Evolutionary conservation across 2,329 filamentous ascomycete genomes (phyloP).

Genomic region (Sclerotinia glacialis): DNA sequence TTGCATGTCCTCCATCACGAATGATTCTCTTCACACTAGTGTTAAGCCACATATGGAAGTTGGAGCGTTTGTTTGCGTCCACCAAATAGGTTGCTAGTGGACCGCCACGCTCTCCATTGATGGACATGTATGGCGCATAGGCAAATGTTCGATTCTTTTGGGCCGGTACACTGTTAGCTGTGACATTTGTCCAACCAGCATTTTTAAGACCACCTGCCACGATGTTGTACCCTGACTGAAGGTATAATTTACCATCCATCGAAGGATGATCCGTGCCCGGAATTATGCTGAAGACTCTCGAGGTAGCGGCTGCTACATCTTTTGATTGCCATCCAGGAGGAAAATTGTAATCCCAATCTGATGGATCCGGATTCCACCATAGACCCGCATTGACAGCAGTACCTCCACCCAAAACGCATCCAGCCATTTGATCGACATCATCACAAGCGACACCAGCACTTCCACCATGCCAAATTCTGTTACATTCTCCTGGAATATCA

Average conservation of each 20-base stretch:
- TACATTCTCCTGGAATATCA: slow-evolving; percentile 69
- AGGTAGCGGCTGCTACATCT: slow-evolving; percentile 58
- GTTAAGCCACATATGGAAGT: slow-evolving; percentile 66
- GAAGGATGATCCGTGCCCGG: slow-evolving; percentile 67
- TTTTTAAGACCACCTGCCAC: slow-evolving; percentile 57
- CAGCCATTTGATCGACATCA: slow-evolving; percentile 71
- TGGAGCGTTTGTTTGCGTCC: slow-evolving; percentile 54
- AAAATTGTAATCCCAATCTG: slow-evolving; percentile 72
- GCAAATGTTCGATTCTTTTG: slow-evolving; percentile 65
- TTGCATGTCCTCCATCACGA: slow-evolving; percentile 58
- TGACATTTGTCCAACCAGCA: slow-evolving; percentile 61
- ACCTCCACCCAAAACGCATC: slow-evolving; percentile 64
- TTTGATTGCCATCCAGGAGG: slow-evolving; percentile 66
- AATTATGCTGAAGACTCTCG: slow-evolving; percentile 65
- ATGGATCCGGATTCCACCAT: slow-evolving; percentile 63
- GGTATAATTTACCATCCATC: slow-evolving; percentile 62
- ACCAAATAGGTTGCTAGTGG: slow-evolving; percentile 71
- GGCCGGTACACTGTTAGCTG: slow-evolving; percentile 55
- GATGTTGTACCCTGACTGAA: slow-evolving; percentile 64
- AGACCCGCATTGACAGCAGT: slow-evolving; percentile 60
- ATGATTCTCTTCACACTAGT: slow-evolving; percentile 67
- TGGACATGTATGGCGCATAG: slow-evolving; percentile 66
- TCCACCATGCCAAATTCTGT: slow-evolving; percentile 53
- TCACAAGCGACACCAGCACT: slow-evolving; percentile 55
- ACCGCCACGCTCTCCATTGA: slow-evolving; percentile 63